Base-by-base conservation (phyloP, 371 early-diverging fungal species). In the Mucor velutinosus region DNA sequence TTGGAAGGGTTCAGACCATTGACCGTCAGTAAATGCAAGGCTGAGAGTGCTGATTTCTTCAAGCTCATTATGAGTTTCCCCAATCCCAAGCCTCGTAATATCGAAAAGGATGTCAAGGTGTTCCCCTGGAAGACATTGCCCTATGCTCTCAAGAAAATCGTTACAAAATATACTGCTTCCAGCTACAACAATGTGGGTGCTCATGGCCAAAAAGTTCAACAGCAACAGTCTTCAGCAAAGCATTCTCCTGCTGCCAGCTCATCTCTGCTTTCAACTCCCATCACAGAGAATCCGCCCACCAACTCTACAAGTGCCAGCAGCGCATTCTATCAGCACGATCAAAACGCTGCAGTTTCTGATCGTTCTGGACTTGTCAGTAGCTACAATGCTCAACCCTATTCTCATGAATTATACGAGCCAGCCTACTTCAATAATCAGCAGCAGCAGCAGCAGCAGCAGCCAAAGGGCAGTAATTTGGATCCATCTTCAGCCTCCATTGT, bases 101-200 rank as follows among this genome's bases (percentile, higher is more conserved):
- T 93, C 62, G 93, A 93, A 76, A 94, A 94, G 67, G 93, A 93
- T 58, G 90, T 93, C 76, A 93, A 93, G 75, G 91, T 93, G 0
- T 93, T 92, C 73, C 84, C 86, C 12, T 93, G 94, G 94, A 80
- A 86, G 57, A 82, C 87, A 0, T 75, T 91, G 6, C 83, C 87
- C 3, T 76, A 80, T 32, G 89, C 89, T 4, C 83, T 90, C 21
- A 84, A 85, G 63, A 91, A 91, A 73, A 90, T 91, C 58, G 84
- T 91, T 21, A 76, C 84, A 73, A 90, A 90, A 70, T 85, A 82
- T 62, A 83, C 84, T 15, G 83, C 83, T 39, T 55, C 67, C 35
- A 57, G 62, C n/a, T 67, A 62, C 35, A 55, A 41, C 29, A 39
- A 37, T 30, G 23, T n/a, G 4, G 17, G 30, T 49, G 10, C 1